These are phyloP conservation scores for Monosporascus sp. DNA, from an alignment of 2,329 filamentous ascomycete species.

Conservation along the genomic window DNA sequence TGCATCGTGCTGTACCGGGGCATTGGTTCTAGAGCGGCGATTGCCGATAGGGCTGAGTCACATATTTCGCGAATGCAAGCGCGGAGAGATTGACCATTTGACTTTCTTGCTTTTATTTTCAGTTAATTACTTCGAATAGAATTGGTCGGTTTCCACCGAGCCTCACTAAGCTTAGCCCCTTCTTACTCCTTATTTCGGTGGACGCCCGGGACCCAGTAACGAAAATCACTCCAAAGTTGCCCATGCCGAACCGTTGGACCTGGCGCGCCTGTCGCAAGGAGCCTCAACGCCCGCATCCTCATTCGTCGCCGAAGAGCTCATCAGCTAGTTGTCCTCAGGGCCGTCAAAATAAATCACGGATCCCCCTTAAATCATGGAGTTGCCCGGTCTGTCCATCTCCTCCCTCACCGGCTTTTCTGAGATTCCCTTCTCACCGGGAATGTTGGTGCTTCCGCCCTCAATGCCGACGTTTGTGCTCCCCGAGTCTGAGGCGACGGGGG, in stretches of 20 bases:
- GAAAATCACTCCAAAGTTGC: no score
- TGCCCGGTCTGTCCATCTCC: constrained; percentile 13
- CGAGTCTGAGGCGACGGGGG: constrained; percentile 20
- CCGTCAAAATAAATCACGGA: no score
- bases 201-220: no score
- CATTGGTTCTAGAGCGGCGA: not conserved
- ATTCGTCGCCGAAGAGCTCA: no score
- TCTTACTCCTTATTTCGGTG: no score
- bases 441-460: constrained; percentile 16
- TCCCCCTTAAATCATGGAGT: constrained; percentile 14
- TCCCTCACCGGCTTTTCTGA: constrained; percentile 15
- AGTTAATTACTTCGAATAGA: no score
- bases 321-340: no score
- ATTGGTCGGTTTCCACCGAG: no score
- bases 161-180: no score
- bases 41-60: not conserved
- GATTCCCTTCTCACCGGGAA: constrained; percentile 20
- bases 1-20: not conserved
- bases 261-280: no score
- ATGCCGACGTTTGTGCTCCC: constrained; percentile 15
- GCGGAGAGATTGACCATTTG: not conserved
- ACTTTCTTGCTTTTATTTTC: not conserved
- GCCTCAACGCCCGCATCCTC: no score
- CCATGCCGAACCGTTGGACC: no score
- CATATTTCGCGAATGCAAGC: not conserved